Evolutionary conservation across 1,284 basidiomycete genomes (phyloP), one percentile per base, ranked within the genome.

Genomic region (Leccinum solheimii): DNA sequence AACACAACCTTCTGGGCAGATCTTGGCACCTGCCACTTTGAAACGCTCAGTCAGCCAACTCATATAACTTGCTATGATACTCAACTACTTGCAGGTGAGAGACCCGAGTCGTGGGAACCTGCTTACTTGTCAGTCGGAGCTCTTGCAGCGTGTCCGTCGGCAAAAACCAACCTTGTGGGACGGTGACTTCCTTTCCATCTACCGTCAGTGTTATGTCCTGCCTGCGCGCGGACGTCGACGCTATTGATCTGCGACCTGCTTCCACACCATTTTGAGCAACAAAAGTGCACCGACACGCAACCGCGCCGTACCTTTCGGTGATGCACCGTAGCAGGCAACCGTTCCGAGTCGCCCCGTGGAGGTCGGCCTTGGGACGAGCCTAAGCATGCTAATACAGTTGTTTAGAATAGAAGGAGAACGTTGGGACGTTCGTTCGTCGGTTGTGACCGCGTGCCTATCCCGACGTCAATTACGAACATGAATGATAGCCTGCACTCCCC

Each of bases 171-270:
- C 92, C 94, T 78, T 94, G 91, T 26, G 94, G 94, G 55, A 97
- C 94, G 13, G 93, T 95, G 32, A 97, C 92, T 80, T 95, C 91
- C 79, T 94, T 95, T 23, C 94, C 94, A 76, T 97, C 94, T 53
- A 96, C 87, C 2, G 94, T 96, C 40, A 97, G 79, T 49, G 94
- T 95, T 67, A 96, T 88, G 71, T 95, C 92, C 53, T 90, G 91
- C 69, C 82, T 82, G 66, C 85, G 81, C 58, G 81, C 75, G 21
- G 88, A 82, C 2, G 87, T 84, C 34, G 91, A 88, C 14, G 87
- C 78, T 72, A 92, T 83, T 34, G 82, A 80, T 64, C 86, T 79
- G 63, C 81, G 81, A 69, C 79, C 87, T 88, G 59, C 8, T 54
- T 67, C 49, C 34, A 23, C 50, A 48, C 53, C 50, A 14, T 40